Evolutionary conservation across 129 eudicot species (phyloP).

Genomic region (Chrysanthemum lavandulifolium): DNA sequence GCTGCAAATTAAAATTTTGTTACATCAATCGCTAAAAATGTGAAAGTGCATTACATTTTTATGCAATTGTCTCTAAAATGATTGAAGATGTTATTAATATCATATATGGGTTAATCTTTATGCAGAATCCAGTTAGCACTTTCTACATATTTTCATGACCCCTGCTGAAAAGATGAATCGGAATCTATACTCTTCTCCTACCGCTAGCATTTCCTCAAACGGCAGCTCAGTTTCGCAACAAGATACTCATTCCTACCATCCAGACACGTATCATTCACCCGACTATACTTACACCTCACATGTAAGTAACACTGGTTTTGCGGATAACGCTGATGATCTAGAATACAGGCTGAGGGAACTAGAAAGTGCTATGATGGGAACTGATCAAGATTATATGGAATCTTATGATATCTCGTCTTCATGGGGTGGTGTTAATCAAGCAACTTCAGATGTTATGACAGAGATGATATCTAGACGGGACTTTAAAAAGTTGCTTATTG

Average conservation of each 20-base stretch:
- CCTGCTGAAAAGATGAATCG: conserved; percentile 30
- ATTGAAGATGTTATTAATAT: too few relatives aligned
- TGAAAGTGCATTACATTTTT: too few relatives aligned
- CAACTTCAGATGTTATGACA: conserved; percentile 18
- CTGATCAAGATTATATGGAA: conserved; percentile 31
- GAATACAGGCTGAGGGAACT: conserved; percentile 46
- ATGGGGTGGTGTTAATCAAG: conserved; percentile 20
- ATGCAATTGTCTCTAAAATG: too few relatives aligned
- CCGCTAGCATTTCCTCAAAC: conserved; percentile 41
- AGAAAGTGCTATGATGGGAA: conserved; percentile 55
- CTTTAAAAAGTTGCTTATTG: conserved; percentile 43
- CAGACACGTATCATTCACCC: conserved; percentile 34
- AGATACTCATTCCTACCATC: conserved; percentile 31
- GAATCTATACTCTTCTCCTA: conserved; percentile 36
- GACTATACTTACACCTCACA: conserved; percentile 34
- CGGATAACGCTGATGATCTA: conserved; percentile 31
- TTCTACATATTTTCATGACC: background rate
- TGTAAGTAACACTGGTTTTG: conserved; percentile 19
- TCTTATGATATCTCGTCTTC: conserved; percentile 21
- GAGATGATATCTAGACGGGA: conserved; percentile 39
- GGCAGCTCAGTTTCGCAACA: conserved; percentile 39
- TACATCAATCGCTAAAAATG: too few relatives aligned
- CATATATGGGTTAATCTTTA: too few relatives aligned
- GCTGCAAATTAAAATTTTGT: too few relatives aligned
- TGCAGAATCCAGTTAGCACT: too few relatives aligned